Base-by-base conservation (phyloP, 371 early-diverging fungal genomes). In the Capniomyces stellatus region DNA sequence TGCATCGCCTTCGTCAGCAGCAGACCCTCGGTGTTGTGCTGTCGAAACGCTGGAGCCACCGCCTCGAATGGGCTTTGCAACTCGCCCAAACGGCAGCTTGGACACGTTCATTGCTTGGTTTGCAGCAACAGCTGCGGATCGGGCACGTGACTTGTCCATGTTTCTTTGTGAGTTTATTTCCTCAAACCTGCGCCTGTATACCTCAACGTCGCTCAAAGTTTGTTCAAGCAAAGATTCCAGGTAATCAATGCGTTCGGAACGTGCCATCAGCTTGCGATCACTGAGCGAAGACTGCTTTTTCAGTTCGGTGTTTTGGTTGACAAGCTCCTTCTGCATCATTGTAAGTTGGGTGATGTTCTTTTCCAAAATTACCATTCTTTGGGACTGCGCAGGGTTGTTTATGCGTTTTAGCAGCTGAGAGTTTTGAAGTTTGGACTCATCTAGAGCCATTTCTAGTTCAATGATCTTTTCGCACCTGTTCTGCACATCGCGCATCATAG, bases 361-460 rank as follows among this genome's bases (percentile, higher is more conserved):
- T 62, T 96, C 95, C 55, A 96, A 71, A 68, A 92, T 82, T 19
- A 85, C 82, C 87, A 94, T 86, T 74, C 94, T 92, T 74, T 89
- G 81, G 10, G 21, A 23, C 46, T 46, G 21, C 8, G 27, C 12
- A 66, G 83, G 90, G 89, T 87, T 13, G 81, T 81, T 59, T 83
- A 78, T 66, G 78, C 83, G 64, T 82, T 85, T 66, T 74, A 82
- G 58, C 79, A 83, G 57, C 81, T 77, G 51, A 85, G 71, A 21
- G 89, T 81, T 58, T 74, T 81, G 58, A 87, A 79, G 70, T 89
- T 86, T 67, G 92, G 85, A 58, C 88, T 89, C 8, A 88, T 81
- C 2, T 86, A 92, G 74, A 59, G 85, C 78, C 68, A 93, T 84
- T 66, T 94, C 94, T 15, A 94, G 79, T 70, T 94, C 93, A 23